Base-by-base conservation (phyloP, 768 basidiomycete genomes). In the Tricholomella constricta region DNA sequence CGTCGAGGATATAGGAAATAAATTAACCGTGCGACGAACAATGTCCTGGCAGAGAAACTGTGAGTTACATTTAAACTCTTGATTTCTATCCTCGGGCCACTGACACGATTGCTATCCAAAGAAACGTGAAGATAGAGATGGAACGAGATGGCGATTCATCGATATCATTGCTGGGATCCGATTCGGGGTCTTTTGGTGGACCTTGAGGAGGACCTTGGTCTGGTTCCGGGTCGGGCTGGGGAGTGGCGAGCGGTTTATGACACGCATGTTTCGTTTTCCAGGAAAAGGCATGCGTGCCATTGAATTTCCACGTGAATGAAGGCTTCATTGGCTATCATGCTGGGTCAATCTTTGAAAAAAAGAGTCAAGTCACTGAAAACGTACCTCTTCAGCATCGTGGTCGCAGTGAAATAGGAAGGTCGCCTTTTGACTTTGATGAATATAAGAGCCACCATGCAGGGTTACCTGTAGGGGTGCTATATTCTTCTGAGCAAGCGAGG, bases 361-460 rank as follows among this genome's bases (percentile, higher is more conserved):
- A 15, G 41, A 27, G 23, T 26, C 31, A 15, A 4, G 25, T 17
- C 19, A 7, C 29, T 15, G 14, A 23, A 14, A 38, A 49, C 25
- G 9, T 26, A 68, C 65, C 61, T 64, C 61, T 31, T 58, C 37
- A 6, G 50, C 31, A 9, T 54, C 48, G 25, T 58, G 53, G 32
- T 70, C 68, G 50, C 72, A 73, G 29, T 58, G 47, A 31, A 72
- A 68, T 20, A 63, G 46, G 41, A 72, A 67, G 2, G 65, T 56
- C 9, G 69, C 71, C 38, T 63, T 69, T 31, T 73, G 70, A 25
- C 57, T 55, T 38, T 55, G 58, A 2, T 51, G 15, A 41, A 63
- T 63, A 50, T 73, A 72, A 12, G 32, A 22, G 17, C 62, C 66
- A 11, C 72, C 72, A 34, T 70, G 68, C 2, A 72, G 56, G 1